Conservation (phyloP, 2,329 filamentous ascomycete genomes). For the Neospermospora avenae region DNA sequence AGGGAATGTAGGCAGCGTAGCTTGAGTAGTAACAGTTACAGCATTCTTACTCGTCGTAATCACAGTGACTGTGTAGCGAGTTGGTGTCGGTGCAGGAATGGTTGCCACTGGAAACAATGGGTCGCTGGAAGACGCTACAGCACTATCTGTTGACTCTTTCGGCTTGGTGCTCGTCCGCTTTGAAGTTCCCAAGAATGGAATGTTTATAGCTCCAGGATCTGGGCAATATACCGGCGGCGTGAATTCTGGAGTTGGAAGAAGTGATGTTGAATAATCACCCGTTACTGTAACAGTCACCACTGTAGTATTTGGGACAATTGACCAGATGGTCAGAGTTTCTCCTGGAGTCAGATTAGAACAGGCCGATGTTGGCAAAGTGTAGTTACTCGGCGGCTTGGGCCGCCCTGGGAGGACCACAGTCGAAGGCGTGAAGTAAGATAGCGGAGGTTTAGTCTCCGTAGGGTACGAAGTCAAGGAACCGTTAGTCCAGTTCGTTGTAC, state of each 20-base stretch:
- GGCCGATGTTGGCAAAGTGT: not conserved
- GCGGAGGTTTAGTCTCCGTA: not conserved
- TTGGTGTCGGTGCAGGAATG: not conserved
- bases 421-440: not conserved
- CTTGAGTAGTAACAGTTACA: conserved; percentile 19
- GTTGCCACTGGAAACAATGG: not conserved
- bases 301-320: conserved; percentile 28
- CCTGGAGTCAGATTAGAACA: conserved; percentile 10
- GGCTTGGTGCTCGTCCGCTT: not conserved
- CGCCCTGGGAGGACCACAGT: not conserved
- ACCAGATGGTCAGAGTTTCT: conserved; percentile 23
- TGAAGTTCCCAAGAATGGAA: not conserved
- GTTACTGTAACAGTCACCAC: conserved; percentile 27
- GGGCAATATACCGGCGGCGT: conserved; percentile 28
- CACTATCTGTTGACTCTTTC: not conserved
- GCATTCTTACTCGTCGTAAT: conserved; percentile 29
- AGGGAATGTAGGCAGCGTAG: conserved; percentile 12
- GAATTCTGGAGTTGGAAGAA: conserved; percentile 23
- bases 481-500: not conserved
- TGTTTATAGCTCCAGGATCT: not conserved
- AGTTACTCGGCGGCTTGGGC: not conserved
- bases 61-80: conserved; percentile 14
- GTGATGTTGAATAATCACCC: conserved; percentile 17
- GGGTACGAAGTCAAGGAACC: not conserved
- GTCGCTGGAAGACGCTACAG: not conserved